These are phyloP conservation scores for sunflower (Helianthus annuus) DNA, from an alignment of 129 eudicot genomes.

Conservation along the genomic window DNA sequence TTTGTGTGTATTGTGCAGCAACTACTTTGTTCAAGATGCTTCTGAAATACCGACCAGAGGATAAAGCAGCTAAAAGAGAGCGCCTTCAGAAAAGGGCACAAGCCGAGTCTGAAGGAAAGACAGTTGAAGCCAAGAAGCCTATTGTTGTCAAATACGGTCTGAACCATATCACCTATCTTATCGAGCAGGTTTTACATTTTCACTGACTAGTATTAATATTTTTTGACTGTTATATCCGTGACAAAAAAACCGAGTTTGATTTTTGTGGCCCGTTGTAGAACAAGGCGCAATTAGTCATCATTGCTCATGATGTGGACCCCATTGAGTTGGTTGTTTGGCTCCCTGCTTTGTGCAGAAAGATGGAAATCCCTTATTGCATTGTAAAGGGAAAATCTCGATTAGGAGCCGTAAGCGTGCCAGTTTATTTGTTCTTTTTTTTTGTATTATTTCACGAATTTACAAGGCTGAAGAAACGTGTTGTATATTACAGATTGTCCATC, in stretches of 20 bases:
- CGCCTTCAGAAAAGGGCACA: slow-evolving; percentile 76
- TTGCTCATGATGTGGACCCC: slow-evolving; percentile 96
- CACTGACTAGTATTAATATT: not conserved
- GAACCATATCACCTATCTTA: slow-evolving; percentile 76
- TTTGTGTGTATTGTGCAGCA: slow-evolving; percentile 37
- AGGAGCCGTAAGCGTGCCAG: slow-evolving; percentile 55
- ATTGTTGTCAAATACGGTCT: slow-evolving; percentile 81
- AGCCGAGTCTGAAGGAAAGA: slow-evolving; percentile 81
- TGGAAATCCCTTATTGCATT: slow-evolving; percentile 87
- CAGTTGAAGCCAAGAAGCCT: slow-evolving; percentile 66
- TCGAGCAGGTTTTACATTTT: slow-evolving; percentile 62
- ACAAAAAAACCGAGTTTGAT: not conserved
- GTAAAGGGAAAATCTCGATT: slow-evolving; percentile 87
- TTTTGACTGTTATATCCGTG: not conserved
- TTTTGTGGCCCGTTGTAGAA: slow-evolving; percentile 45
- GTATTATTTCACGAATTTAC: not conserved
- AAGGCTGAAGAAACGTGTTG: slow-evolving; percentile 1
- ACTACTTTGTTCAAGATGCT: slow-evolving; percentile 80
- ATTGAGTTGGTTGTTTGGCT: slow-evolving; percentile 92
- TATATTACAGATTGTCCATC: slow-evolving; percentile 67
- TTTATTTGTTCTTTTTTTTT: not conserved
- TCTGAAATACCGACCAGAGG: slow-evolving; percentile 84
- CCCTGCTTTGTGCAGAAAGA: slow-evolving; percentile 82
- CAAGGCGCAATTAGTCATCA: slow-evolving; percentile 80
- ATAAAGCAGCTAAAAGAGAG: slow-evolving; percentile 77